Evolutionary conservation across 1,284 basidiomycete species (phyloP).

Genomic region (Mycena sp.): DNA sequence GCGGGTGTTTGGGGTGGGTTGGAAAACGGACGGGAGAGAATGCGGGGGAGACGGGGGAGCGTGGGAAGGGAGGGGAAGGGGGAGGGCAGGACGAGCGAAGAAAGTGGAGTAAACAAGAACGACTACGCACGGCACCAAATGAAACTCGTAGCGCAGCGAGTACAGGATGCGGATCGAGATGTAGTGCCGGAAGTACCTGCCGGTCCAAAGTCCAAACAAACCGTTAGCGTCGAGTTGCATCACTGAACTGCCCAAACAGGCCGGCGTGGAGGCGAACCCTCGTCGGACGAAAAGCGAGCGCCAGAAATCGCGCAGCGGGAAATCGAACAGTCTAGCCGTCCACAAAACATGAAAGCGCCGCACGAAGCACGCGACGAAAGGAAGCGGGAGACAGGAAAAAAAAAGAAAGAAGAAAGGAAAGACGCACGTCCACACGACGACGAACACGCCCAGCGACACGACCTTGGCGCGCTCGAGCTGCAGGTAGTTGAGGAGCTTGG

Average conservation of each 20-base stretch:
- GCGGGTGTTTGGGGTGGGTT: too few species aligned
- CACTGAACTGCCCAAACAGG: too few species aligned
- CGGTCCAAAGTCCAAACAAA: too few species aligned
- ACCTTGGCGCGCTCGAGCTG: slow-evolving; percentile 71
- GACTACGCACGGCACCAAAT: slow-evolving; percentile 78
- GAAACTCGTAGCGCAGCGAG: slow-evolving; percentile 87
- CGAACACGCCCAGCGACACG: slow-evolving; percentile 73
- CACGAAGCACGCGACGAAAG: too few species aligned
- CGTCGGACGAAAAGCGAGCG: too few species aligned
- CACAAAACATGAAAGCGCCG: too few species aligned
- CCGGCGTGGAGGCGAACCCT: too few species aligned
- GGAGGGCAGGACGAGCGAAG: background rate
- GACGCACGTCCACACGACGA: slow-evolving; percentile 84
- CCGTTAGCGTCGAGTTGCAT: too few species aligned
- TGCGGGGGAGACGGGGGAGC: background rate
- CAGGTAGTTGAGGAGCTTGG: slow-evolving; percentile 91
- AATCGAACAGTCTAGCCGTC: too few species aligned
- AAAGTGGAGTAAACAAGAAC: too few species aligned
- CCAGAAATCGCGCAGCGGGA: too few species aligned
- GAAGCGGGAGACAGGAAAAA: background rate
- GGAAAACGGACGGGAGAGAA: too few species aligned
- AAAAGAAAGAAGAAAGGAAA: slow-evolving; percentile 30
- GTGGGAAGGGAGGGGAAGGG: background rate
- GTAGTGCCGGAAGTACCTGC: slow-evolving; percentile 95
- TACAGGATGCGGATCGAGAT: slow-evolving; percentile 89